Percentiles rank a stretch among this genome's conserved stretches.
phyloP scores from a whole-genome alignment of 345 rosid genomes.

The Firmiana major region DNA sequence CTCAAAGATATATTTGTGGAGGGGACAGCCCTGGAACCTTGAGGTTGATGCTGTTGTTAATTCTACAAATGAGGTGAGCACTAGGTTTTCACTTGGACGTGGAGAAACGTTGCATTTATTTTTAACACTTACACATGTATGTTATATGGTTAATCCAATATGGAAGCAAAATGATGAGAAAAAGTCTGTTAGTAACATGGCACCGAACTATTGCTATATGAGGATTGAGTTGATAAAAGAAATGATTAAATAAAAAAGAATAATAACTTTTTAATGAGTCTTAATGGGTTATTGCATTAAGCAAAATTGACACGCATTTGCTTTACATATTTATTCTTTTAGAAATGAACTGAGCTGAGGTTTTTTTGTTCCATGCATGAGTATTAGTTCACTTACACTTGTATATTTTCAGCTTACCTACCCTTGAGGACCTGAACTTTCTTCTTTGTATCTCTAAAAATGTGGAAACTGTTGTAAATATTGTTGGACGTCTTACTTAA shows the following conservation, averaged over 20 bases:
- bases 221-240: not conserved
- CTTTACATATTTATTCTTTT: not conserved
- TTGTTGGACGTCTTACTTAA: not conserved
- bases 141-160: not conserved
- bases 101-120: not conserved
- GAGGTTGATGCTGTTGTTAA: slow-evolving; percentile 98
- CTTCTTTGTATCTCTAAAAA: not conserved
- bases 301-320: not conserved
- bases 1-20: slow-evolving; percentile 82
- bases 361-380: not conserved
- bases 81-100: slow-evolving; percentile 2
- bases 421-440: not conserved
- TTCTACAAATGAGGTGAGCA: slow-evolving; percentile 88
- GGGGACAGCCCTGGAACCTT: slow-evolving; percentile 96
- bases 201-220: not conserved
- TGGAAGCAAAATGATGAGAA: slow-evolving; percentile 1
- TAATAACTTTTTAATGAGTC: not conserved
- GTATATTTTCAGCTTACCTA: not conserved
- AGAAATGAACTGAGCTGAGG: not conserved
- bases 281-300: not conserved
- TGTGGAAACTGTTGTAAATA: not conserved
- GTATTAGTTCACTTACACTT: not conserved
- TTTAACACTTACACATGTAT: not conserved
- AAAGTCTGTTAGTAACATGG: not conserved
- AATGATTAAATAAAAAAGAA: not conserved